A percentile compares a stretch with the other conserved stretches of the same genome.
phyloP scores from a whole-genome alignment of 305 asterid species.

The Monarda citriodora region DNA sequence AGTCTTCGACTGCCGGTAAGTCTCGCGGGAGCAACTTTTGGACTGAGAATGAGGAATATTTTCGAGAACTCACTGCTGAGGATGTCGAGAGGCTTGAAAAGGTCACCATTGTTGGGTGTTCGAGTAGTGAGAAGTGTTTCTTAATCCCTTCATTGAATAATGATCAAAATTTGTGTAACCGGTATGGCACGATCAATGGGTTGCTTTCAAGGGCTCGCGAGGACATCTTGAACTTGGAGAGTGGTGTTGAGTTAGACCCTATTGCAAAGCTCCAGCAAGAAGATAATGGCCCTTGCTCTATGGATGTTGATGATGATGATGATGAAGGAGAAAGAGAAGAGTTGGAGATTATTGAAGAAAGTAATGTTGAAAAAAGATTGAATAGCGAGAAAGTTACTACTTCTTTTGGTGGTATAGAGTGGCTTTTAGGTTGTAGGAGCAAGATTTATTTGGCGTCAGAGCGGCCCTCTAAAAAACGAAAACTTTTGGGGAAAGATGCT shows the following conservation, averaged over 20 bases:
- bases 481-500: constrained; percentile 91
- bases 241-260: constrained; percentile 29
- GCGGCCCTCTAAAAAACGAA: constrained; percentile 91
- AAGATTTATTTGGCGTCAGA: constrained; percentile 91
- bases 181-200: constrained; percentile 25
- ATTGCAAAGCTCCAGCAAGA: constrained; percentile 29
- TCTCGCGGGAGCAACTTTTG: constrained; percentile 61
- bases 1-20: constrained; percentile 54
- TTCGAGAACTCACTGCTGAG: constrained; percentile 63
- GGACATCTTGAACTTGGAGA: constrained; percentile 23
- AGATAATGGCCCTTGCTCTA: constrained; percentile 40
- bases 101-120: constrained; percentile 35
- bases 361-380: constrained; percentile 25
- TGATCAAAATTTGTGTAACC: constrained; percentile 25
- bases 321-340: constrained; percentile 32
- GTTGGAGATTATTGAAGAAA: constrained; percentile 25
- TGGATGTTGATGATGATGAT: constrained; percentile 48
- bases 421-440: constrained; percentile 96
- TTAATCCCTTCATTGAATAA: constrained; percentile 41
- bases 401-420: constrained; percentile 73
- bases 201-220: constrained; percentile 33
- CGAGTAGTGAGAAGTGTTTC: constrained; percentile 48
- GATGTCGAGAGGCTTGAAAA: constrained; percentile 67
- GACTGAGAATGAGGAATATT: constrained; percentile 83
- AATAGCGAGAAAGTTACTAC: constrained; percentile 29